Evolutionary conservation across 306 rosid genomes (phyloP).

Genomic region (Rosa multiflora): DNA sequence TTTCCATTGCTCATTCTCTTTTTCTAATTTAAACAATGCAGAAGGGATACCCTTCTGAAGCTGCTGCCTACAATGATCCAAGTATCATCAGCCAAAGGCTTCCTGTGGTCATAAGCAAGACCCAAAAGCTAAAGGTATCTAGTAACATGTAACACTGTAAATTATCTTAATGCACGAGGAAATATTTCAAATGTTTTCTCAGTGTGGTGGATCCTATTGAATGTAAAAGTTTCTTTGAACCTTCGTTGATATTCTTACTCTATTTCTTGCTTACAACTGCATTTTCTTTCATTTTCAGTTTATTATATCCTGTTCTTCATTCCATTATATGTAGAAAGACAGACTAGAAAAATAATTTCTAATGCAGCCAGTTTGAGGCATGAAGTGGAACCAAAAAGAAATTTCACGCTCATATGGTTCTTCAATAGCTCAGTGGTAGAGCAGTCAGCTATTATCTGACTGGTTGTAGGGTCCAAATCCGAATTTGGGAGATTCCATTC

Average conservation of each 20-base stretch:
- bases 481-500: not conserved
- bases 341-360: not conserved
- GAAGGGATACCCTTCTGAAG: slow-evolving; percentile 78
- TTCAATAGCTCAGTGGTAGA: not conserved
- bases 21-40: slow-evolving; percentile 43
- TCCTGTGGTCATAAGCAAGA: slow-evolving; percentile 58
- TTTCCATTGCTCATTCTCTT: slow-evolving; percentile 30
- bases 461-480: not conserved
- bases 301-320: not conserved
- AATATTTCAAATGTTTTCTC: slow-evolving; percentile 8
- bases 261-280: not conserved
- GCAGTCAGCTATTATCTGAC: not conserved
- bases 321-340: not conserved
- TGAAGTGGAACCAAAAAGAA: not conserved
- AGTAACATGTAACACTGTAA: slow-evolving; percentile 52
- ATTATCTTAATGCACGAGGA: slow-evolving; percentile 29
- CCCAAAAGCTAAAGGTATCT: slow-evolving; percentile 68
- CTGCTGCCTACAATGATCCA: slow-evolving; percentile 83
- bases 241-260: not conserved
- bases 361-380: not conserved
- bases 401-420: not conserved
- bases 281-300: not conserved
- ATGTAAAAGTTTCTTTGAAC: slow-evolving; percentile 18
- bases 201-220: slow-evolving; percentile 18
- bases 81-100: slow-evolving; percentile 69